Conservation (phyloP, 371 early-diverging fungal species). For the Mucor plumbeus region DNA sequence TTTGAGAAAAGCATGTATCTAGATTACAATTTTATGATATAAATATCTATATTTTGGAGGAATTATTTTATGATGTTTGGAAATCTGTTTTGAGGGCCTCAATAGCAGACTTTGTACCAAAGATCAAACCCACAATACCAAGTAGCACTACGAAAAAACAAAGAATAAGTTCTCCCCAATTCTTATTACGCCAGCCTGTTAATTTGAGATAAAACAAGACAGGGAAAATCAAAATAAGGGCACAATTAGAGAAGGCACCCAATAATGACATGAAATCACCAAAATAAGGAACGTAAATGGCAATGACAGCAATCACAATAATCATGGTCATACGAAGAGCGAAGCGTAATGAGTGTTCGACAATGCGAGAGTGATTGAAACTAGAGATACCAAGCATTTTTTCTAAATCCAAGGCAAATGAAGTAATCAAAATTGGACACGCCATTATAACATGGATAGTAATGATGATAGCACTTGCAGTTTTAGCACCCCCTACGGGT, state of each 20-base stretch:
- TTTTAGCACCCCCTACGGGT: conserved; percentile 64
- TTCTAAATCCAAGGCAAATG: conserved; percentile 79
- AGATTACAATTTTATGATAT: background rate
- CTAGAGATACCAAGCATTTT: conserved; percentile 47
- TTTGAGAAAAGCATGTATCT: background rate
- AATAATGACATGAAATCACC: conserved; percentile 76
- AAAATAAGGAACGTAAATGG: conserved; percentile 69
- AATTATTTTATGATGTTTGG: background rate
- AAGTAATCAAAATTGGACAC: conserved; percentile 80
- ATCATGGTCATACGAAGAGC: conserved; percentile 52
- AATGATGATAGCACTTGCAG: conserved; percentile 75
- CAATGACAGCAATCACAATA: conserved; percentile 52
- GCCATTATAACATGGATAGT: conserved; percentile 85
- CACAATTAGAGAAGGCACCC: conserved; percentile 70
- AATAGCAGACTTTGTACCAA: conserved; percentile 67
- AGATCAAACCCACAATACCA: conserved; percentile 64
- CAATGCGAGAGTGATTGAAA: conserved; percentile 29
- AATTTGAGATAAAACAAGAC: conserved; percentile 67
- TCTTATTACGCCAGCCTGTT: conserved; percentile 56
- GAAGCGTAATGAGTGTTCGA: conserved; percentile 50
- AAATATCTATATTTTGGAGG: background rate
- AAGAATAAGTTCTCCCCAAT: conserved; percentile 46
- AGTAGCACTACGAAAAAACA: conserved; percentile 55
- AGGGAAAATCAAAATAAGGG: conserved; percentile 73
- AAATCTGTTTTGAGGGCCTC: conserved; percentile 53